Percentiles rank a stretch among this genome's conserved stretches.
Evolutionary conservation across 2,329 filamentous ascomycete species (phyloP).

Genomic region (Diplodia sapinea): DNA sequence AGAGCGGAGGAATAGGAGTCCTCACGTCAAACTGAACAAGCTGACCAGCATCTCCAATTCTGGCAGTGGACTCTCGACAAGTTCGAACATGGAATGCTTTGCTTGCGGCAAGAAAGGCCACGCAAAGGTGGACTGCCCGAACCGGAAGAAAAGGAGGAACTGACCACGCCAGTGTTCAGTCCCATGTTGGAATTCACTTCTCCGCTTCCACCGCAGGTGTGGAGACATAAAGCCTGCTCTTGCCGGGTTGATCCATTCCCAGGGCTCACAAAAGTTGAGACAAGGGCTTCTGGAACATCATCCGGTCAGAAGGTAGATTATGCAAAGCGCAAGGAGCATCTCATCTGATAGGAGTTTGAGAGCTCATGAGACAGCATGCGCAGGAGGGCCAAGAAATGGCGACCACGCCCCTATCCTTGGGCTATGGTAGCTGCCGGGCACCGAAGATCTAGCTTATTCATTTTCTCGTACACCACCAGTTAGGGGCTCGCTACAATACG

Average conservation of each 20-base stretch:
- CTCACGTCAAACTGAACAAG: slow-evolving; percentile 65
- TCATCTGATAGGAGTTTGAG: background rate
- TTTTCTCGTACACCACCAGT: background rate
- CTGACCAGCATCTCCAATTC: slow-evolving; percentile 64
- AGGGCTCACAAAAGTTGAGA: background rate
- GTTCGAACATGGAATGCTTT: slow-evolving; percentile 59
- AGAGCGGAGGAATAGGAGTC: slow-evolving; percentile 67
- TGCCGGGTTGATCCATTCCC: background rate
- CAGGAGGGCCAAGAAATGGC: background rate
- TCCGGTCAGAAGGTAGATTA: background rate
- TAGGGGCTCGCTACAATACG: background rate
- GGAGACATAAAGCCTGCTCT: background rate
- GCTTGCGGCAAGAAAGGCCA: slow-evolving; percentile 68
- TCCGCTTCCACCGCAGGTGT: background rate
- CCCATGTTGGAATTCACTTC: background rate
- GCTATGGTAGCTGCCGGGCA: background rate
- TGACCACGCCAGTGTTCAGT: background rate
- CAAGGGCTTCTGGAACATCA: background rate
- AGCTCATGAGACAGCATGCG: background rate
- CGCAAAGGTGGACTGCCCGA: slow-evolving; percentile 62
- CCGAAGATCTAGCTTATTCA: background rate
- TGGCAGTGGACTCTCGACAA: slow-evolving; percentile 42
- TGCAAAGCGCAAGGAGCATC: background rate
- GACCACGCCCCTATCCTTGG: background rate
- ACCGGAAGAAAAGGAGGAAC: slow-evolving; percentile 37